These are phyloP conservation scores for Cercophora newfieldiana DNA, from an alignment of 495 filamentous ascomycete species.

Conservation along the genomic window DNA sequence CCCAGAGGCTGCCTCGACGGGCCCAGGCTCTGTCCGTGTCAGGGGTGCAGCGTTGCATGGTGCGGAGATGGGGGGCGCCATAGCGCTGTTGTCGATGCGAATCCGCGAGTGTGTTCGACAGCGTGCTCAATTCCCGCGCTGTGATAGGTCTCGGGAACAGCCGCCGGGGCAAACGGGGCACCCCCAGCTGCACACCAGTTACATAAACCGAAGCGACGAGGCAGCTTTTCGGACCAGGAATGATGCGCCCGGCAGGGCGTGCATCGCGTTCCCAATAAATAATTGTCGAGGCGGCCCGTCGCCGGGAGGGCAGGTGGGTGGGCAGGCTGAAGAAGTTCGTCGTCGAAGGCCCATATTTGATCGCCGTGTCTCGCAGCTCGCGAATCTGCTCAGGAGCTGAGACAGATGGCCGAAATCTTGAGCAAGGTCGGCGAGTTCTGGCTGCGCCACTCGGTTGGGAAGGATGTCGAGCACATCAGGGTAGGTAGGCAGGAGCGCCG, in stretches of 20 bases:
- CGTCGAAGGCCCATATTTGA: background rate
- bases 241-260: background rate
- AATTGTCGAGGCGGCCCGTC: conserved; percentile 1
- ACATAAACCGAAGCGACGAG: background rate
- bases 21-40: background rate
- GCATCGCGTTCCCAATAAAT: background rate
- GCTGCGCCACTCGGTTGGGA: background rate
- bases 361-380: background rate
- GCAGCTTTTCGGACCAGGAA: background rate
- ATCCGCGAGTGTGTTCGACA: conserved; percentile 2
- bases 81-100: conserved; percentile 3
- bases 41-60: conserved; percentile 9
- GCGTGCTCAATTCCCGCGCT: conserved; percentile 3
- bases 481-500: background rate
- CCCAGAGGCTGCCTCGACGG: background rate
- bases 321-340: conserved; percentile 3
- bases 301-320: background rate
- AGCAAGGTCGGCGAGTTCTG: background rate
- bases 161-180: conserved; percentile 1
- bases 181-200: background rate
- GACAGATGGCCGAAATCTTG: conserved; percentile 2
- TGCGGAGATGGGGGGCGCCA: background rate
- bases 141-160: conserved; percentile 6
- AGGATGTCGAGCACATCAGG: conserved; percentile 11
- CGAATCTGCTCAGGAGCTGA: background rate